Conservation (phyloP, 2,329 filamentous ascomycete genomes). For the Rutstroemia sp. region DNA sequence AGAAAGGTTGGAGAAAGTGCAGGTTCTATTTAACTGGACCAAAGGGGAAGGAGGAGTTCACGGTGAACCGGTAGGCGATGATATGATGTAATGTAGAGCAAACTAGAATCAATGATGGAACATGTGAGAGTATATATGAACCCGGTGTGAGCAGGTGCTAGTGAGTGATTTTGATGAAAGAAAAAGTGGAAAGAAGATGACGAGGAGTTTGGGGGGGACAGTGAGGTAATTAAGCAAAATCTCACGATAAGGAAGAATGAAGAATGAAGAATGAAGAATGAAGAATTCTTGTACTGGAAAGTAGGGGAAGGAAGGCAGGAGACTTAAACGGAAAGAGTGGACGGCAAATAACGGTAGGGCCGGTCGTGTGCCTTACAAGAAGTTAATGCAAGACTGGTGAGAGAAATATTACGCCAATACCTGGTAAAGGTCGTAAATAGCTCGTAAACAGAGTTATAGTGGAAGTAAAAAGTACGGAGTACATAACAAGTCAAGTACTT, state of each 20-base stretch:
- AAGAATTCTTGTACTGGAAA: background rate
- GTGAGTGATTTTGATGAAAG: no score
- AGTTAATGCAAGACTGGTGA: background rate
- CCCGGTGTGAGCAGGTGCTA: background rate
- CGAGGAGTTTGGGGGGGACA: background rate
- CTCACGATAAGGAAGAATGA: background rate
- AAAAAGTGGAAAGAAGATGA: background rate
- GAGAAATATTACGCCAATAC: background rate
- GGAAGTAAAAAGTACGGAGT: no score
- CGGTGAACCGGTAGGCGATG: background rate
- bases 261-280: background rate
- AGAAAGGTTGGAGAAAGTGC: background rate
- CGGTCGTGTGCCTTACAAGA: background rate
- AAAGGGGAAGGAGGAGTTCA: background rate
- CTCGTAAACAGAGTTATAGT: no score
- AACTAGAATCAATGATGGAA: background rate
- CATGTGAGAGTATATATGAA: background rate
- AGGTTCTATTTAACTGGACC: background rate
- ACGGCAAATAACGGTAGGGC: background rate
- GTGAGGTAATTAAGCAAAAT: background rate
- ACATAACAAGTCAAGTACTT: no score
- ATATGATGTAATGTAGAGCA: background rate
- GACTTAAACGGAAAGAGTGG: background rate
- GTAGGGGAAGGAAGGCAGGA: background rate
- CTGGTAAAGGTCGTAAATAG: no score